Conservation (phyloP, 163 green algal genomes). For the Botryococcus braunii region DNA sequence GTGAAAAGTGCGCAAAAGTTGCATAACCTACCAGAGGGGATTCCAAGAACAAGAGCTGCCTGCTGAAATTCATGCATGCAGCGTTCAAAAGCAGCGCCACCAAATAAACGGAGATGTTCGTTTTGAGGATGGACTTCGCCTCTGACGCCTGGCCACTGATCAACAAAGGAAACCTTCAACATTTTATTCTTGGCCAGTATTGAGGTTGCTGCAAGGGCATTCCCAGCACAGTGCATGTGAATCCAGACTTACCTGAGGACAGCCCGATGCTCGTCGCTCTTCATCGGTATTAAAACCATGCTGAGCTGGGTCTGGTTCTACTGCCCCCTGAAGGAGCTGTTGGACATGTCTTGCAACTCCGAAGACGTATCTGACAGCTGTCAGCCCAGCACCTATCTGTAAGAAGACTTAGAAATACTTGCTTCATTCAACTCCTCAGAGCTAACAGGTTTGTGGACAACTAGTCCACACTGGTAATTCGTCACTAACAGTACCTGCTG, state of each 20-base stretch:
- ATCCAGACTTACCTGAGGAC: background rate
- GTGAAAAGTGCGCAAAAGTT: background rate
- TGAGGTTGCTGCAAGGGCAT: background rate
- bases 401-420: too few relatives aligned
- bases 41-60: conserved; percentile 52
- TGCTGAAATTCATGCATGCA: conserved; percentile 79
- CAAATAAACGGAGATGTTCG: conserved; percentile 71
- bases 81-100: conserved; percentile 84
- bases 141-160: conserved; percentile 60
- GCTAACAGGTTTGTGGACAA: too few relatives aligned
- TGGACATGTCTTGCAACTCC: conserved; percentile 31
- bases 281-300: conserved; percentile 79
- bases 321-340: conserved; percentile 59
- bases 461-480: too few relatives aligned
- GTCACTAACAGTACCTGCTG: conserved; percentile 39
- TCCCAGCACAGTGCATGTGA: background rate
- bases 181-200: background rate
- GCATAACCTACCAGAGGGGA: conserved; percentile 46
- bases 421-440: too few relatives aligned
- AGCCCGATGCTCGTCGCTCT: conserved; percentile 35
- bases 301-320: conserved; percentile 61
- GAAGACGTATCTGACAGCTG: conserved; percentile 62
- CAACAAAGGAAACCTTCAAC: background rate
- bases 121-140: conserved; percentile 47
- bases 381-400: background rate